Evolutionary conservation across 169 alveolate genomes (phyloP), one percentile per base, ranked within the genome.

Genomic region (Eimeria maxima): DNA sequence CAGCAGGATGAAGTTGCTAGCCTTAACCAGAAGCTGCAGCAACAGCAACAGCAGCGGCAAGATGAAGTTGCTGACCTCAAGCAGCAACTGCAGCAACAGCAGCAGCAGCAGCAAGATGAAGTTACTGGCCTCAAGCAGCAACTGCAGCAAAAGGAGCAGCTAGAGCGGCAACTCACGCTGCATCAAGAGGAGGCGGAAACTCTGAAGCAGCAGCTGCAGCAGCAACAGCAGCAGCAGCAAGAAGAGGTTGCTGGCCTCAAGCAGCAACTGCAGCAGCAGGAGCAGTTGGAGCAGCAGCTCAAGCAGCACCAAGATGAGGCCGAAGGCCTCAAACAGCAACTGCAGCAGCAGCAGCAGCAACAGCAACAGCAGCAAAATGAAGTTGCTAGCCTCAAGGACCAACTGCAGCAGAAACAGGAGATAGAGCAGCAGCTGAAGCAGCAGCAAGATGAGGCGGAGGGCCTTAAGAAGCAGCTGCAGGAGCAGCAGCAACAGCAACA

Each of bases 61-160:
- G 55, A 33, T 42, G 83, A 73, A 73, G 50, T 73, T 11, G 45
- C 55, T 29, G 45, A 27, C 53, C 83, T 73, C 13, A 73, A 27
- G 83, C 83, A 73, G 83, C 20, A 73, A n/a, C 50, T 73, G 83
- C 83, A 73, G 83, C 83, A 73, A 24, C 83, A 73, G 50, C 83
- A 69, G 83, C 83, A 73, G 83, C 83, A 33, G 53, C 83, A 33
- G 83, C 27, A 33, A 20, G 55, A 29, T 29, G 50, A 42, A 22
- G 89, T 18, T n/a, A 67, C 3, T 22, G 89, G 22, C 60, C 57
- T 42, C 22, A 33, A 78, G 89, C 65, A 78, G 67, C 89, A 47
- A 8, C 20, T 27, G 45, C 24, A 78, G 67, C 67, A 42, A 27
- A 24, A 78, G 60, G 67, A 20, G 84, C 84, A 73, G 53, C 53